phyloP scores from a whole-genome alignment of 495 filamentous ascomycete genomes.

The Neurospora terricola region DNA sequence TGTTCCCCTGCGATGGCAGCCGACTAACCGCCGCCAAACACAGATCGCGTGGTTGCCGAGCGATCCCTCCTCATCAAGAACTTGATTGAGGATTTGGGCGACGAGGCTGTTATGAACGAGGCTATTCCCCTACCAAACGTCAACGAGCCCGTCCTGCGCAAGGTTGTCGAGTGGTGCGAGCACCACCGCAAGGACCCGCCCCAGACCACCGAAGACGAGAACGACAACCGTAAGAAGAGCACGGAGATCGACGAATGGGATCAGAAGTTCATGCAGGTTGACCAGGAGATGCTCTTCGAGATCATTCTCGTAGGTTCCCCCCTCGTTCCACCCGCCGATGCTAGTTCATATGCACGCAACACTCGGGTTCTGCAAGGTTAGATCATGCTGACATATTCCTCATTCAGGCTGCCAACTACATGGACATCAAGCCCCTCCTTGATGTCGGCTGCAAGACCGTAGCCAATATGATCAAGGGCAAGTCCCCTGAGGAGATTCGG shows the following conservation, averaged over 20 bases:
- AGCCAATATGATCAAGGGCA: constrained; percentile 83
- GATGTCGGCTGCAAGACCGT: constrained; percentile 81
- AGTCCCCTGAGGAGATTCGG: constrained; percentile 70
- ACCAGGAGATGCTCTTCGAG: constrained; percentile 99
- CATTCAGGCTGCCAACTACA: constrained; percentile 59
- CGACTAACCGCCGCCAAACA: not conserved
- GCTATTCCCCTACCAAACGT: constrained; percentile 78
- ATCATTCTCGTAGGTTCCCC: constrained; percentile 75
- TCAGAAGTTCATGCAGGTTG: constrained; percentile 99
- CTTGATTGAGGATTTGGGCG: constrained; percentile 87
- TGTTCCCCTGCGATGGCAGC: not conserved
- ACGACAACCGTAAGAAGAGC: constrained; percentile 91
- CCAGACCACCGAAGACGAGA: constrained; percentile 69
- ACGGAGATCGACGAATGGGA: constrained; percentile 99
- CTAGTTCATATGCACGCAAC: not conserved
- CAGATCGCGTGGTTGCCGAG: constrained; percentile 75
- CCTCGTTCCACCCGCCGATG: not conserved
- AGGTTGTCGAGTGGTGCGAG: constrained; percentile 95
- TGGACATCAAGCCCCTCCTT: constrained; percentile 73
- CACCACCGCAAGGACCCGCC: constrained; percentile 86
- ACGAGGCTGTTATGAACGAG: constrained; percentile 50
- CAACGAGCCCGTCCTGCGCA: constrained; percentile 84
- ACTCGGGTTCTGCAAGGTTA: not conserved
- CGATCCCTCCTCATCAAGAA: constrained; percentile 95
- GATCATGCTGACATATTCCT: constrained; percentile 5